These are phyloP conservation scores for Annulohypoxylon bovei DNA, from an alignment of 495 filamentous ascomycete genomes.

Conservation along the genomic window DNA sequence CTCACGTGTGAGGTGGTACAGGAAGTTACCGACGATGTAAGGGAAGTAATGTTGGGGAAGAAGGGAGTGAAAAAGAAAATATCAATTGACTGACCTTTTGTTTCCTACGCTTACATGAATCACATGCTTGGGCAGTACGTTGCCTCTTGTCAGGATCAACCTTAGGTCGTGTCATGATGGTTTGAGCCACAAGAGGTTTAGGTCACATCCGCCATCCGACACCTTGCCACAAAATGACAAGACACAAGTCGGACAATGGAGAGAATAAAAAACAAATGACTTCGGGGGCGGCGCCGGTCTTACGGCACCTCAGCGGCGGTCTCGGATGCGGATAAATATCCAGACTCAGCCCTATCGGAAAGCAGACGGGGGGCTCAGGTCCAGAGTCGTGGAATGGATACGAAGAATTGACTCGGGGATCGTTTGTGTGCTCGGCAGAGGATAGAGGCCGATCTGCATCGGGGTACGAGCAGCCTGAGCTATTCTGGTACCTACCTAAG, in stretches of 20 bases:
- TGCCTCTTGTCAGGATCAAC: slow-evolving; percentile 72
- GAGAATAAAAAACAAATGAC: slow-evolving; percentile 38
- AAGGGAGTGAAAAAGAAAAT: background rate
- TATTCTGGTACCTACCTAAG: slow-evolving; percentile 9
- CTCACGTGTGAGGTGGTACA: slow-evolving; percentile 13
- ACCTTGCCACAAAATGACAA: slow-evolving; percentile 38
- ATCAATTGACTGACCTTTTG: slow-evolving; percentile 68
- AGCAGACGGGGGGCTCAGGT: slow-evolving; percentile 35
- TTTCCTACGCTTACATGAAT: slow-evolving; percentile 81
- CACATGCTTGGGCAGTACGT: slow-evolving; percentile 74
- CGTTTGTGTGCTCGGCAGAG: slow-evolving; percentile 37
- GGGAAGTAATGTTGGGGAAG: slow-evolving; percentile 4
- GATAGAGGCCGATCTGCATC: slow-evolving; percentile 38
- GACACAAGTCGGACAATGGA: slow-evolving; percentile 40
- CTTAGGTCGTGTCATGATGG: slow-evolving; percentile 69
- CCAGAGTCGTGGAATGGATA: slow-evolving; percentile 32
- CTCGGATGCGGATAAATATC: slow-evolving; percentile 46
- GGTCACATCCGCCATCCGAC: slow-evolving; percentile 50
- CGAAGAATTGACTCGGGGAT: slow-evolving; percentile 29
- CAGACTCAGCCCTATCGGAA: slow-evolving; percentile 47
- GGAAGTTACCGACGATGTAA: slow-evolving; percentile 20
- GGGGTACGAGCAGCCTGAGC: slow-evolving; percentile 32
- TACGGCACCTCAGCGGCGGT: slow-evolving; percentile 45
- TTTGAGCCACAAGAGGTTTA: slow-evolving; percentile 40
- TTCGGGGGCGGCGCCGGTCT: slow-evolving; percentile 45